Percentiles rank a stretch among this genome's conserved stretches.
Evolutionary conservation across 2,329 filamentous ascomycete genomes (phyloP).

Genomic region (Biscogniauxia mediterranea): DNA sequence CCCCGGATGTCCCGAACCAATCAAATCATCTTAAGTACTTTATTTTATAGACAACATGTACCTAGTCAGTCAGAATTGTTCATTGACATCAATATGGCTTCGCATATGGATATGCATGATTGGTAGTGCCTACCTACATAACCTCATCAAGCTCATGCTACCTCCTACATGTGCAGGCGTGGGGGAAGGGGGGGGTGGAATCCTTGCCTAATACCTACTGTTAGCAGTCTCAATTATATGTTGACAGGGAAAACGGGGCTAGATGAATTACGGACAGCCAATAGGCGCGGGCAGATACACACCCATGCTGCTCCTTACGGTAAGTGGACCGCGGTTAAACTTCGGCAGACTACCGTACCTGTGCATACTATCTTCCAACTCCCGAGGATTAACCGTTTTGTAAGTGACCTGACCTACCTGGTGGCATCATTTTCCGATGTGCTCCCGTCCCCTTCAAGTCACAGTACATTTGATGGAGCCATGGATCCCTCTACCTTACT

Average conservation of each 20-base stretch:
- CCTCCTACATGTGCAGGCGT: too few species aligned
- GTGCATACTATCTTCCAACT: not conserved
- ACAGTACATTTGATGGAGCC: not conserved
- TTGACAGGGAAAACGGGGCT: not conserved
- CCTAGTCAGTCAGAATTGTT: not conserved
- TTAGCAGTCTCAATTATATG: too few species aligned
- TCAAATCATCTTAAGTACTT: too few species aligned
- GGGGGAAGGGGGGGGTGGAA: too few species aligned
- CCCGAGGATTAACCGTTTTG: not conserved
- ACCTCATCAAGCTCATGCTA: too few species aligned
- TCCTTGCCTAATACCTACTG: too few species aligned
- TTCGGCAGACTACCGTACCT: not conserved
- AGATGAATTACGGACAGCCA: not conserved
- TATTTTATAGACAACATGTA: too few species aligned
- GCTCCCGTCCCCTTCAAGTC: not conserved
- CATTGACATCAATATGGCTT: not conserved
- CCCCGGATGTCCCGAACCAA: not conserved
- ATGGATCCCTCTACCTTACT: not conserved
- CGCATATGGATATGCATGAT: not conserved
- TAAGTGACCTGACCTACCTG: not conserved
- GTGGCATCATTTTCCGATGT: not conserved
- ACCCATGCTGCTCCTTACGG: not conserved
- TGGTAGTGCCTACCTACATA: not conserved
- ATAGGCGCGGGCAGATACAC: not conserved
- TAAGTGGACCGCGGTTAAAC: not conserved